A percentile compares a stretch with the other conserved stretches of the same genome.
Evolutionary conservation across 345 rosid species (phyloP).

Genomic region (Moricandia arvensis): DNA sequence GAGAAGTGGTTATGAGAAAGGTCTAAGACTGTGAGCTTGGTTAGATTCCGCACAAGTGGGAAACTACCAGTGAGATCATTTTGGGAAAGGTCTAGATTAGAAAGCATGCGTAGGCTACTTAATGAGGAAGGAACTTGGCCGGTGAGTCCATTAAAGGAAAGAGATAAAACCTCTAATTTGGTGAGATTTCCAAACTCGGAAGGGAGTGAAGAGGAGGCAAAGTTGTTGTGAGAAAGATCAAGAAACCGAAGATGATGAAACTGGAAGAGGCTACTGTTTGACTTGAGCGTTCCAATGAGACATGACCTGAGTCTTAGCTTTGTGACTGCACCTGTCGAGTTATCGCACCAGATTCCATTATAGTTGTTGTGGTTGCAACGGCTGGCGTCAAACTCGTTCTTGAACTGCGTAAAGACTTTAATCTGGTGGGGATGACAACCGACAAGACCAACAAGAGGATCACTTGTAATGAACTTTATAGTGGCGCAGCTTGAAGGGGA

Average conservation of each 20-base stretch:
- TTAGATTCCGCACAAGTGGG: not conserved
- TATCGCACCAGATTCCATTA: conserved; percentile 22
- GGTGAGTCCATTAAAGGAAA: not conserved
- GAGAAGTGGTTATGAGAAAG: conserved; percentile 4
- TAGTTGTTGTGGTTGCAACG: not conserved
- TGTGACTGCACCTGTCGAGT: conserved; percentile 5
- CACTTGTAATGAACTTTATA: not conserved
- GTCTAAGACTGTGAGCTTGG: not conserved
- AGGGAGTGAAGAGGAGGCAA: conserved; percentile 5
- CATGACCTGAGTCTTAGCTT: conserved; percentile 14
- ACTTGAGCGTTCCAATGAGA: conserved; percentile 1
- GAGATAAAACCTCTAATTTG: not conserved
- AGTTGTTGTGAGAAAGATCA: not conserved
- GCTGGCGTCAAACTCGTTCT: conserved; percentile 14
- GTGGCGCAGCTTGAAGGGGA: not conserved
- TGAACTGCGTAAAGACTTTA: conserved; percentile 17
- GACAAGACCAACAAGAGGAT: not conserved
- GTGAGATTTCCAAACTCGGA: conserved; percentile 5
- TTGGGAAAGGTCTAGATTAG: not conserved
- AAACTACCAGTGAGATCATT: conserved; percentile 16
- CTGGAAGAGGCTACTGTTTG: conserved; percentile 14
- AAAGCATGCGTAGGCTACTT: not conserved
- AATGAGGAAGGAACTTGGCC: conserved; percentile 19
- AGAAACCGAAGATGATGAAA: conserved; percentile 11
- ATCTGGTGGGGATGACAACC: conserved; percentile 11